Conservation (phyloP, 2,329 filamentous ascomycete species). For the Aspergillus sp. region DNA sequence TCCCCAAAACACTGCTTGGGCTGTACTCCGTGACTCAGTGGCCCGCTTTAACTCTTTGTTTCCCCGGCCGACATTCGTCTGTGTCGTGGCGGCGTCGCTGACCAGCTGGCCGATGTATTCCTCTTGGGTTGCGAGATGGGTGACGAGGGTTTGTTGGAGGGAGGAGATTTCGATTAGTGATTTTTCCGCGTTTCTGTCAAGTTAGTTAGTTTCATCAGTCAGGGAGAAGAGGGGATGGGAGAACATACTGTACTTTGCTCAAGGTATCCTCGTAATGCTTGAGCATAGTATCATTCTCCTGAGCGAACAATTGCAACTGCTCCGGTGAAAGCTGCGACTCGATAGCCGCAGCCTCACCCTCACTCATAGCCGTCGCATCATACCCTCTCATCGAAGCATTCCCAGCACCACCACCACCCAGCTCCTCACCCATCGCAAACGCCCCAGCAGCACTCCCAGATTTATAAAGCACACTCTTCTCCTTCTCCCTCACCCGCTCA, state of each 20-base stretch:
- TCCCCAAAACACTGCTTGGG: constrained; percentile 75
- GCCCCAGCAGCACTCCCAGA: constrained; percentile 24
- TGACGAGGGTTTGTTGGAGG: constrained; percentile 81
- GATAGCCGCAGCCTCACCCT: constrained; percentile 33
- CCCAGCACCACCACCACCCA: constrained; percentile 10
- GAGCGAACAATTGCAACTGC: constrained; percentile 87
- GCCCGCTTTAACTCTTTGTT: constrained; percentile 90
- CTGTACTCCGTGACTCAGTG: constrained; percentile 64
- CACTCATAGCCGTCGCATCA: constrained; percentile 21
- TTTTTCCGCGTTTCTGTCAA: constrained; percentile 71
- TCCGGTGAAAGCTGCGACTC: constrained; percentile 68
- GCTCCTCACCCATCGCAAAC: constrained; percentile 6
- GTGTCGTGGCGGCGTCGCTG: constrained; percentile 72
- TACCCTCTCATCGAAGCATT: constrained; percentile 22
- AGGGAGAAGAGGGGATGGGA: not conserved
- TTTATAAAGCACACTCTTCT: constrained; percentile 77
- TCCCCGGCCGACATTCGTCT: constrained; percentile 80
- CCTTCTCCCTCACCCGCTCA: constrained; percentile 81
- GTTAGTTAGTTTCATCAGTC: constrained; percentile 1
- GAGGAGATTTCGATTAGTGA: constrained; percentile 90
- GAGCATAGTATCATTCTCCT: constrained; percentile 88
- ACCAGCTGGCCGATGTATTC: constrained; percentile 88
- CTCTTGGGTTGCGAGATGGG: constrained; percentile 78
- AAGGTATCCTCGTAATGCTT: constrained; percentile 91
- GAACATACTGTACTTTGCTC: constrained; percentile 81